A percentile compares a stretch with the other conserved stretches of the same genome.
Evolutionary conservation across 139 green algal genomes (phyloP).

Genomic region (Chlamydomonas sphaeroides): DNA sequence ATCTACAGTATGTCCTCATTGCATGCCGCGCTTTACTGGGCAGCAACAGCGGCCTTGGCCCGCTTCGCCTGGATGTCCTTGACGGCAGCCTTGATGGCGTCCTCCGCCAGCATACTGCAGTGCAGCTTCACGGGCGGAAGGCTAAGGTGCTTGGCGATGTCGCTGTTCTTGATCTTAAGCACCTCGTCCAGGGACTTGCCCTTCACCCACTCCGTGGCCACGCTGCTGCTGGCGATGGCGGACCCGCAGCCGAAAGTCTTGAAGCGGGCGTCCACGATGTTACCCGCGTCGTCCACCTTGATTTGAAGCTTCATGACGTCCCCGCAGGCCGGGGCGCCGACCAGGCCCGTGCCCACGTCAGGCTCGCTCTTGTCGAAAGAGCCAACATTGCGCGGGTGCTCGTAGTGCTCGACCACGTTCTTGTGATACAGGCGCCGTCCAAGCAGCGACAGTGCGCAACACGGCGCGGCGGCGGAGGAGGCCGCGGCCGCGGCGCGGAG

Average conservation of each 20-base stretch:
- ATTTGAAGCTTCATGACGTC: conserved; percentile 99
- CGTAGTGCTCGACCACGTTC: conserved; percentile 98
- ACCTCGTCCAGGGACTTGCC: conserved; percentile 88
- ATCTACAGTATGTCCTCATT: too few relatives aligned
- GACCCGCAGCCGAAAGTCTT: conserved; percentile 99
- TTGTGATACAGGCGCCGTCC: conserved; percentile 74
- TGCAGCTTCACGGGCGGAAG: conserved; percentile 99
- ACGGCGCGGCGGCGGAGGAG: background rate
- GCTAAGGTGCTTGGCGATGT: conserved; percentile 97
- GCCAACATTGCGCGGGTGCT: conserved; percentile 96
- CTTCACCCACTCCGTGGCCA: conserved; percentile 97
- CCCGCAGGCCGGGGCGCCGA: conserved; percentile 94
- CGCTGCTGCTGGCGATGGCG: conserved; percentile 95
- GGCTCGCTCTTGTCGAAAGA: conserved; percentile 95
- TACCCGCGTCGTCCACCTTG: conserved; percentile 87
- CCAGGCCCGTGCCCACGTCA: conserved; percentile 90
- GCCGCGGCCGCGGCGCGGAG: conserved; percentile 14
- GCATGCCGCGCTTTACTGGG: too few relatives aligned
- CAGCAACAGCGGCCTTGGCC: background rate
- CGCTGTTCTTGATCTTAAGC: conserved; percentile 93
- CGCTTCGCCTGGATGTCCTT: conserved; percentile 92
- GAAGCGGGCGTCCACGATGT: conserved; percentile 97
- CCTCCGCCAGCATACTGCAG: conserved; percentile 98
- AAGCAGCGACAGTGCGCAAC: background rate
- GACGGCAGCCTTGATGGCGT: conserved; percentile 94